These are phyloP conservation scores for Arthrobotrys megalospora DNA, from an alignment of 2,329 filamentous ascomycete genomes.

Conservation along the genomic window DNA sequence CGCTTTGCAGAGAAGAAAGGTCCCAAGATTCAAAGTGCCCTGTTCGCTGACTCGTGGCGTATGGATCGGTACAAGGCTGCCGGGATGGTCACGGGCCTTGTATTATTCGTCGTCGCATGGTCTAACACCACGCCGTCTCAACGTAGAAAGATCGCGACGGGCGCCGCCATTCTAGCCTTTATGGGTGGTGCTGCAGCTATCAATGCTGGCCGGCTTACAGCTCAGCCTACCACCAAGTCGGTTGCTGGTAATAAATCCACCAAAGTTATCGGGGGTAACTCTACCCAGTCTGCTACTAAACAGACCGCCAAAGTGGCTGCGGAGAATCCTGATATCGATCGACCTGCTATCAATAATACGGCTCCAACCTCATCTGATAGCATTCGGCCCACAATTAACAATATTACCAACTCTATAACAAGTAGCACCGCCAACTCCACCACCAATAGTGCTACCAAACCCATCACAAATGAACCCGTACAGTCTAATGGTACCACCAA, in stretches of 20 bases:
- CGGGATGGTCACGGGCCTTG: slow-evolving; percentile 14
- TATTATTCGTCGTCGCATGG: slow-evolving; percentile 33
- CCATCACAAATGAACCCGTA: no score
- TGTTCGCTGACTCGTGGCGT: neutral
- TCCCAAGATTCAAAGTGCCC: neutral
- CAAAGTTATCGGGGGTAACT: neutral
- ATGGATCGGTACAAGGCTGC: neutral
- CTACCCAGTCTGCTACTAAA: slow-evolving; percentile 1
- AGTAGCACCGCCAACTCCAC: no score
- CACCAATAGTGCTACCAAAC: no score
- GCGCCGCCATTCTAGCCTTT: slow-evolving; percentile 1
- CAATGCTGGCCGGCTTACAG: slow-evolving; percentile 8
- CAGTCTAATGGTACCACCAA: no score
- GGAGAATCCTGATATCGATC: no score
- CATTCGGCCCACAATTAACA: no score
- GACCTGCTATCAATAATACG: no score
- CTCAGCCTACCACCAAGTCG: slow-evolving; percentile 3
- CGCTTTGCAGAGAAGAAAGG: slow-evolving; percentile 9
- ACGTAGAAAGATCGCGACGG: neutral
- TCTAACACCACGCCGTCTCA: slow-evolving; percentile 19
- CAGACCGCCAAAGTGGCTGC: no score
- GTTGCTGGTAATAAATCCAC: neutral
- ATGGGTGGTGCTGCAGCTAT: slow-evolving; percentile 10
- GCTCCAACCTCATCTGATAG: no score
- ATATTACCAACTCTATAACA: no score